These are phyloP conservation scores for Solanum pennellii DNA, from an alignment of 257 asterid genomes.

Conservation along the genomic window DNA sequence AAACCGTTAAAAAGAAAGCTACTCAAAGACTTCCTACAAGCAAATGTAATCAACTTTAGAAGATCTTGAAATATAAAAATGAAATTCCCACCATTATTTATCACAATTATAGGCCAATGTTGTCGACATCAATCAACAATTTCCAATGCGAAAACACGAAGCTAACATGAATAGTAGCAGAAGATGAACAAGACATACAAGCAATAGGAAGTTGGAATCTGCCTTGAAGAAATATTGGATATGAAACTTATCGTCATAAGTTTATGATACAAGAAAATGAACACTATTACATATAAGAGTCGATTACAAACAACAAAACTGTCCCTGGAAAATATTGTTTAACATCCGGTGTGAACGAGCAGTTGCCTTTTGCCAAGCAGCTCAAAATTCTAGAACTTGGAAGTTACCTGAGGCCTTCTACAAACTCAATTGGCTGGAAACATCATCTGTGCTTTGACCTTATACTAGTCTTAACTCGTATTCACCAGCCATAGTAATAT, in stretches of 20 bases:
- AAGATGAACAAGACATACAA: not conserved
- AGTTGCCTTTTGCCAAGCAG: not conserved
- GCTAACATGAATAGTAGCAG: not conserved
- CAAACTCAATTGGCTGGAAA: not conserved
- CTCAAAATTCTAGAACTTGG: not conserved
- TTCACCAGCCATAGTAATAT: slow-evolving; percentile 88
- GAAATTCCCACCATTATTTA: not conserved
- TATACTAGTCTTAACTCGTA: slow-evolving; percentile 68
- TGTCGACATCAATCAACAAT: not conserved
- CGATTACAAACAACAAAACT: not conserved
- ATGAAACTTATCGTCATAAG: not conserved
- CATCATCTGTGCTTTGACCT: not conserved
- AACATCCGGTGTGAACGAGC: not conserved
- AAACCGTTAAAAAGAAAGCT: not conserved
- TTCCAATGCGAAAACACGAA: not conserved
- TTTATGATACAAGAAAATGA: not conserved
- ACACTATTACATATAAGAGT: not conserved
- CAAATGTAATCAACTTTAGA: not conserved
- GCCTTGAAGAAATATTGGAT: not conserved
- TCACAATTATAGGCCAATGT: not conserved
- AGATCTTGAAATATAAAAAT: not conserved
- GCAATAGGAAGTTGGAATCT: not conserved
- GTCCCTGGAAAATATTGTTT: not conserved
- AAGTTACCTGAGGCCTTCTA: not conserved
- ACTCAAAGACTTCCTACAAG: not conserved